Base-by-base conservation (phyloP, 179 eudicot genomes). In the Amaranthus tricolor region DNA sequence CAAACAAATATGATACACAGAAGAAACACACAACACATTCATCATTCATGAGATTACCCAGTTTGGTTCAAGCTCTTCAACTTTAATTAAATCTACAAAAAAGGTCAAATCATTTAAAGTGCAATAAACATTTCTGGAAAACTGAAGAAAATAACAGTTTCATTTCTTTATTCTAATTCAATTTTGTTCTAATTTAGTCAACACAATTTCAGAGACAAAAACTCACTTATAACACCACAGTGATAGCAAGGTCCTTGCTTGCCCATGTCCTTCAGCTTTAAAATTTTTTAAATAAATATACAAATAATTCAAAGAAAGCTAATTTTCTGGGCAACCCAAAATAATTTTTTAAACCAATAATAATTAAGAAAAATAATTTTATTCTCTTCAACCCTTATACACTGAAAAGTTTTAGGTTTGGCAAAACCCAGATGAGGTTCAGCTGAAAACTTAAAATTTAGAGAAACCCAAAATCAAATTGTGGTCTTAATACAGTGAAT, bases 181-280 rank as follows among this genome's bases (percentile, higher is more conserved):
- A 16, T 60, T 59, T 44, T 17, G 47, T 48, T 47, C 17, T 73
- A 52, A 44, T 16, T 45, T 69, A 14, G 62, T 58, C 16, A 52
- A 74, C 77, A 60, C 50, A 20, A 74, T 73, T 74, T 60, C 74
- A 82, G 77, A 47, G 76, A 19, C 81, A 75, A 65, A 74, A 84
- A 84, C 98, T 94, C 98, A 94, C 98, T 91, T 85, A 97, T 88
- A 85, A 90, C 97, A 88, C 98, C 98, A 90, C 98, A 94, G 89
- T 94, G 98, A 89, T 80, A 85, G 94, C 98, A 94, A 91, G 98
- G 98, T 83, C 98, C 98, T 70, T 94, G 96, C 89, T 94, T 94
- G 58, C 97, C 98, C 98, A 94, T 94, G 69, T 85, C 85, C 73
- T 24, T 74, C 79, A 65, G 77, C 73, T 78, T 68, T 70, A 78